phyloP scores from a whole-genome alignment of 164 flowering plant genomes.

The Sextonia rubra region DNA sequence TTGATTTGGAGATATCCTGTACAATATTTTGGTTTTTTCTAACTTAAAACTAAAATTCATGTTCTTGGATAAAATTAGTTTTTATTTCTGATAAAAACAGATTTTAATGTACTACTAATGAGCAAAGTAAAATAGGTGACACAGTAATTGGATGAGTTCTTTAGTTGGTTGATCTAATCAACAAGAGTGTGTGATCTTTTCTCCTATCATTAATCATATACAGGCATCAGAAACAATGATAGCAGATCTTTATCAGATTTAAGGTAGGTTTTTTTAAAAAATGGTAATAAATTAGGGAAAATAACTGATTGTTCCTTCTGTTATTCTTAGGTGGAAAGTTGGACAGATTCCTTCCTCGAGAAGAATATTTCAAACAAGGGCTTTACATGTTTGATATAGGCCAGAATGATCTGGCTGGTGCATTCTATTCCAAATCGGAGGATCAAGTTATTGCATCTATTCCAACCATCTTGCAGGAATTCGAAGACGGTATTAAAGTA shows the following conservation, averaged over 20 bases:
- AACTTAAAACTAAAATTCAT: no score
- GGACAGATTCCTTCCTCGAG: conserved; percentile 55
- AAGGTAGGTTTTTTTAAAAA: neutral
- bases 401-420: conserved; percentile 93
- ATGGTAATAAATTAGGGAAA: neutral
- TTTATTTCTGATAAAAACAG: no score
- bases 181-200: no score
- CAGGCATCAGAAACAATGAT: neutral
- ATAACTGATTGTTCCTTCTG: neutral
- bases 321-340: conserved; percentile 42
- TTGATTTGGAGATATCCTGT: no score
- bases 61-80: no score
- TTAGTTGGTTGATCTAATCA: no score
- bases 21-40: no score
- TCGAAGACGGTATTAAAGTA: conserved; percentile 76
- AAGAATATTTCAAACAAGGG: conserved; percentile 52
- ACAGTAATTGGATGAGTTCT: no score
- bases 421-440: conserved; percentile 77
- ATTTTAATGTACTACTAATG: no score
- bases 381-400: conserved; percentile 94
- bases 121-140: no score
- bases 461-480: conserved; percentile 63
- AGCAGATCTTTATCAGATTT: neutral
- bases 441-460: conserved; percentile 85
- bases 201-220: no score